These are phyloP conservation scores for Paecilomyces sp. DNA, from an alignment of 2,329 filamentous ascomycete genomes.

Conservation along the genomic window DNA sequence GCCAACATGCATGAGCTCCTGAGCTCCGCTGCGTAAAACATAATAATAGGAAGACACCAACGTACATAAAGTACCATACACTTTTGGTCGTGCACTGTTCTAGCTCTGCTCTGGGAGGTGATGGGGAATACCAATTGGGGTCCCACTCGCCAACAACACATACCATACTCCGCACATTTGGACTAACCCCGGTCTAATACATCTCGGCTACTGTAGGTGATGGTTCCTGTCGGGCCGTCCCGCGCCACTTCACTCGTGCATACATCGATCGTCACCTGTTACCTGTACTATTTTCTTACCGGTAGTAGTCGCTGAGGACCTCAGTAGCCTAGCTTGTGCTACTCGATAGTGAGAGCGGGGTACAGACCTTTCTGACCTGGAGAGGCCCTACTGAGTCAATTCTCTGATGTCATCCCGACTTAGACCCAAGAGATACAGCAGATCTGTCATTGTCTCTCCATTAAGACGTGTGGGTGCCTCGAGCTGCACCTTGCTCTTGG, in stretches of 20 bases:
- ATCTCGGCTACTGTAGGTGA: background rate
- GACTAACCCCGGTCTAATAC: background rate
- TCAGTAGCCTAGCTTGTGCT: background rate
- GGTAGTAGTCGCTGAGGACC: background rate
- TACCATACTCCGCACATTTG: too few relatives aligned
- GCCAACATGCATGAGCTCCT: too few relatives aligned
- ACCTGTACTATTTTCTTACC: background rate
- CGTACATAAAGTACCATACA: too few relatives aligned
- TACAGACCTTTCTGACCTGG: background rate
- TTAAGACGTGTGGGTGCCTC: conserved; percentile 55
- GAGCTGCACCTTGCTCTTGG: conserved; percentile 57
- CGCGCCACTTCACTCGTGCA: background rate
- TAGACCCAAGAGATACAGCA: conserved; percentile 53
- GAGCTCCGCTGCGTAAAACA: too few relatives aligned
- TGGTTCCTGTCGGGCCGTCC: background rate
- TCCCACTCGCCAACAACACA: too few relatives aligned
- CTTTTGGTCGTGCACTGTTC: too few relatives aligned
- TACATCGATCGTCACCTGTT: background rate
- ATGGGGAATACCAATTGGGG: too few relatives aligned
- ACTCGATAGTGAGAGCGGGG: background rate
- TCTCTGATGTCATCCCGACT: conserved; percentile 43
- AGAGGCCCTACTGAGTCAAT: conserved; percentile 19
- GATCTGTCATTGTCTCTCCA: conserved; percentile 49
- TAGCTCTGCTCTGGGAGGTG: too few relatives aligned
- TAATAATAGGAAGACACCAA: too few relatives aligned